phyloP scores from a whole-genome alignment of 805 yeast species.

The Lipomyces spencermartinsiae region DNA sequence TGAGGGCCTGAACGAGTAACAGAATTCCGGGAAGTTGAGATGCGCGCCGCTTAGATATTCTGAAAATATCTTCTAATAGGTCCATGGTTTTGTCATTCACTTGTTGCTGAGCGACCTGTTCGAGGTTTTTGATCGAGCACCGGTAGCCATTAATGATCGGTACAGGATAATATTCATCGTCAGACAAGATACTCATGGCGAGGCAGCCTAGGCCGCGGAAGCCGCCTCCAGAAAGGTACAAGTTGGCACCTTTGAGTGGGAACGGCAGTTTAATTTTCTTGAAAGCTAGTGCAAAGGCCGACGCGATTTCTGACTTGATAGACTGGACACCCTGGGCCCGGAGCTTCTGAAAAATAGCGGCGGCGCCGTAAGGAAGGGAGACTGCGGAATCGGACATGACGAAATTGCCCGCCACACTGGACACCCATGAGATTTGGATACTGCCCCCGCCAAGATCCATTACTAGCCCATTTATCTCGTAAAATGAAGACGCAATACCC shows the following conservation, averaged over 20 bases:
- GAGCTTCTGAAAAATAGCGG: slow-evolving; percentile 64
- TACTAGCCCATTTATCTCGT: slow-evolving; percentile 68
- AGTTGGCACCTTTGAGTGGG: slow-evolving; percentile 55
- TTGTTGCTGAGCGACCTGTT: slow-evolving; percentile 58
- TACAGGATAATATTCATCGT: slow-evolving; percentile 65
- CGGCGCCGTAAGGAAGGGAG: slow-evolving; percentile 73
- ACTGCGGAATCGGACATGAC: slow-evolving; percentile 63
- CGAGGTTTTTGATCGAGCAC: slow-evolving; percentile 59
- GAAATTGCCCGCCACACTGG: slow-evolving; percentile 61
- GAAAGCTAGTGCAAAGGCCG: slow-evolving; percentile 51
- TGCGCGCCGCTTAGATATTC: slow-evolving; percentile 70
- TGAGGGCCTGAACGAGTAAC: slow-evolving; percentile 62
- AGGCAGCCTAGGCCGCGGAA: slow-evolving; percentile 70
- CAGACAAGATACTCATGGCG: slow-evolving; percentile 47
- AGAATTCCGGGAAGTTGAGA: slow-evolving; percentile 75
- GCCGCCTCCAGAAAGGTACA: slow-evolving; percentile 78
- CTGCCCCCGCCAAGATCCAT: slow-evolving; percentile 79
- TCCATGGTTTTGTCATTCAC: slow-evolving; percentile 40
- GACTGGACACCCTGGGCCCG: slow-evolving; percentile 43
- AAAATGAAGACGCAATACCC: slow-evolving; percentile 77
- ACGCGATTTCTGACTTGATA: slow-evolving; percentile 54
- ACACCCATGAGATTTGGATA: slow-evolving; percentile 73
- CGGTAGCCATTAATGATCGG: slow-evolving; percentile 75
- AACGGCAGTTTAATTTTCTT: slow-evolving; percentile 22
- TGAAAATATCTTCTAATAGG: slow-evolving; percentile 55